Base-by-base conservation (phyloP, 176 grass and related monocot species). In the Aegilops bicornis region DNA sequence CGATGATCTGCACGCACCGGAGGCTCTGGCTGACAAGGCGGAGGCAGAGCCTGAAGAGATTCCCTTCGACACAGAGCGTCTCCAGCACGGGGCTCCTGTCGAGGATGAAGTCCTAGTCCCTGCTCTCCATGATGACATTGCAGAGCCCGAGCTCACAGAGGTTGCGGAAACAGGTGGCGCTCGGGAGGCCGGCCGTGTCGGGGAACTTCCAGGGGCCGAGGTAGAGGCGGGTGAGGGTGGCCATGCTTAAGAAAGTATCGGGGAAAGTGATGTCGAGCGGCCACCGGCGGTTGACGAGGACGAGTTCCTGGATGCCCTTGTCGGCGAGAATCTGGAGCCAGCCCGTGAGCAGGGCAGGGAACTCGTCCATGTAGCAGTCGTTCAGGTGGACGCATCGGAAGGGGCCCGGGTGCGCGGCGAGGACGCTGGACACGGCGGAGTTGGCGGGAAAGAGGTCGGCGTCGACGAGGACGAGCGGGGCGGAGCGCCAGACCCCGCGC, bases 71-170 rank as follows among this genome's bases (percentile, higher is more conserved):
- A 27, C 5, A 4, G 40, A 74, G 71, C 12, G 6, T 29, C 40
- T 74, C 40, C 71, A 74, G 23, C 71, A 74, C 71, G 40, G 71
- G 71, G 71, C 71, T 74, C 71, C 40, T 27, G n/a, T 45, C 71
- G 40, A 47, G 40, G 40, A 74, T 25, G 71, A 74, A 74, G 71
- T 74, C 71, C 71, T 43, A 40, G n/a, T 73, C 69, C 69, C 36
- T 42, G 69, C 69, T 42, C 69, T 73, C 69, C 69, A 43, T 37
- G 20, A 73, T 39, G 11, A 73, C 37, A 2, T 73, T 73, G 69
- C 69, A 73, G 37, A 73, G 69, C 69, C 23, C 69, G 12, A 74
- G 71, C 40, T 74, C 71, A 7, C n/a, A n/a, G 40, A 74, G 71
- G 71, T 74, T 47, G 13, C 37, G n/a, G 23, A 74, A 74, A 7